phyloP scores from a whole-genome alignment of 352 stramenopile species.

The Phytophthora megakarya region DNA sequence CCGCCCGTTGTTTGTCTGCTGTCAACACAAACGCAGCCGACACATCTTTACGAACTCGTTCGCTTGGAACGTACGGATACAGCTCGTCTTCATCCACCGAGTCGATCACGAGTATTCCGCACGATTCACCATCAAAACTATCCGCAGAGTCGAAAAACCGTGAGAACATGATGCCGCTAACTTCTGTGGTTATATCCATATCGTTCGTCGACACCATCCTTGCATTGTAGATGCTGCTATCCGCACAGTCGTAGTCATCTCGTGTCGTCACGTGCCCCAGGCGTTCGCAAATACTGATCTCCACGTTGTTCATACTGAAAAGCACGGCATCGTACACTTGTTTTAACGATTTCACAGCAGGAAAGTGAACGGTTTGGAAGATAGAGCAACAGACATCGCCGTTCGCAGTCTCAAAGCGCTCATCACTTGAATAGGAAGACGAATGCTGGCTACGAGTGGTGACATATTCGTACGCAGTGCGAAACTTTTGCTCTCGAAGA shows the following conservation, averaged over 20 bases:
- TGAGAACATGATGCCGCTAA: too few species aligned
- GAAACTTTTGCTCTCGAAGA: too few species aligned
- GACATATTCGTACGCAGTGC: too few species aligned
- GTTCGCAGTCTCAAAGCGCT: too few species aligned
- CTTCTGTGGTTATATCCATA: too few species aligned
- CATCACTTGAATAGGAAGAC: too few species aligned
- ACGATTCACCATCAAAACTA: neutral
- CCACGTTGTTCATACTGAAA: conserved; percentile 4
- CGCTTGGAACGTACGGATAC: neutral
- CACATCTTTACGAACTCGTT: conserved; percentile 20
- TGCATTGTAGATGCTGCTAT: conserved; percentile 17
- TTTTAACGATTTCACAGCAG: conserved; percentile 18
- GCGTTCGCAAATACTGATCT: conserved; percentile 28
- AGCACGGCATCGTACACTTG: conserved; percentile 32
- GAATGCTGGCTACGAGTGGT: too few species aligned
- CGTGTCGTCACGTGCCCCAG: conserved; percentile 34
- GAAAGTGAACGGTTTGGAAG: conserved; percentile 34
- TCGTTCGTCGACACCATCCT: conserved; percentile 12
- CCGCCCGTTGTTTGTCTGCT: neutral
- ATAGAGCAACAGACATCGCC: too few species aligned
- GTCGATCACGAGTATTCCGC: conserved; percentile 7
- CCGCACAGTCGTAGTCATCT: conserved; percentile 30
- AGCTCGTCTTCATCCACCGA: conserved; percentile 20
- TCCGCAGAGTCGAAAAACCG: too few species aligned
- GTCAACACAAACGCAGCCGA: conserved; percentile 11